Percentiles rank a stretch among this genome's conserved stretches.
These are phyloP conservation scores for Phytophthora citricola DNA, from an alignment of 352 stramenopile genomes.

Conservation along the genomic window DNA sequence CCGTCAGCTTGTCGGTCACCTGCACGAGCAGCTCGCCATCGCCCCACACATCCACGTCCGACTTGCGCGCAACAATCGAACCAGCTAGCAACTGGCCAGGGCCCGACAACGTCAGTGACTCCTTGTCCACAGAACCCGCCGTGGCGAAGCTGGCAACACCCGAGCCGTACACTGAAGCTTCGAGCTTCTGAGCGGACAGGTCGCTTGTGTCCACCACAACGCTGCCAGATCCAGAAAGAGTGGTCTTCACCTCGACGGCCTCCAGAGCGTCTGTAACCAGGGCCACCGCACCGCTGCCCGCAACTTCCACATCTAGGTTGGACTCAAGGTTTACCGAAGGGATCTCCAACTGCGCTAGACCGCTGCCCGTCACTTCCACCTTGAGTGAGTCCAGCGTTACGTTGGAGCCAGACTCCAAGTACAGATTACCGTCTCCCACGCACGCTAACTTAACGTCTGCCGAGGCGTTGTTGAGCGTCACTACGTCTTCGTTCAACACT, in stretches of 20 bases:
- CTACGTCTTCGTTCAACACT: conserved; percentile 50
- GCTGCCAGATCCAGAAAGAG: conserved; percentile 38
- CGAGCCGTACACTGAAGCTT: conserved; percentile 56
- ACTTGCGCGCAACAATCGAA: conserved; percentile 49
- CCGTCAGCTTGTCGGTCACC: conserved; percentile 52
- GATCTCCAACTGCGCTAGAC: conserved; percentile 41
- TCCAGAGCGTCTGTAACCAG: conserved; percentile 38
- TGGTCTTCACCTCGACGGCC: conserved; percentile 35
- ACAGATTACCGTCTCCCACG: conserved; percentile 48
- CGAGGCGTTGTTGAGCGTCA: conserved; percentile 45
- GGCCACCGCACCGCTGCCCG: conserved; percentile 46
- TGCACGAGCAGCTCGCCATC: conserved; percentile 56
- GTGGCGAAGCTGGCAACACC: conserved; percentile 52
- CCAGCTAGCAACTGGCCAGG: conserved; percentile 54
- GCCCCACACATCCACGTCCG: conserved; percentile 55
- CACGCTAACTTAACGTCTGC: conserved; percentile 53
- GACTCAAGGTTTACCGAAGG: conserved; percentile 29
- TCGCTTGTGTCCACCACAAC: conserved; percentile 48
- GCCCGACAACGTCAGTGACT: conserved; percentile 58
- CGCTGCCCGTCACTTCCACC: conserved; percentile 46
- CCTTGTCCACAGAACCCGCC: conserved; percentile 44
- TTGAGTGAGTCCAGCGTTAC: conserved; percentile 40
- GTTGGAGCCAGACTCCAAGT: conserved; percentile 39
- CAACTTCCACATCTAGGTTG: conserved; percentile 47
- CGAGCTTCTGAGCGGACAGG: conserved; percentile 42